phyloP scores from a whole-genome alignment of 306 rosid species.

The Cucumis cinereus region DNA sequence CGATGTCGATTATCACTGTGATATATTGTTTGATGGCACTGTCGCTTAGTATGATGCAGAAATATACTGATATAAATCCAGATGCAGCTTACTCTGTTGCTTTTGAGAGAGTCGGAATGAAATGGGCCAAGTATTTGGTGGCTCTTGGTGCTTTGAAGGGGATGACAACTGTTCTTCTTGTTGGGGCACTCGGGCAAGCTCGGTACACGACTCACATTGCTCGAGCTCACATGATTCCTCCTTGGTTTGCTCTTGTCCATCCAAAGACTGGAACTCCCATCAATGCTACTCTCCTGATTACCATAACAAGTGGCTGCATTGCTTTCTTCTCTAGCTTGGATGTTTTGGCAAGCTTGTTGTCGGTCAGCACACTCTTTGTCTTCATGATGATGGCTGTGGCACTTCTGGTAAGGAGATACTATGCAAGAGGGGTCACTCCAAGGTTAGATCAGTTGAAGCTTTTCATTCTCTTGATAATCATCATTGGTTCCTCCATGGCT shows the following conservation, averaged over 20 bases:
- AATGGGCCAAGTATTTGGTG: conserved; percentile 65
- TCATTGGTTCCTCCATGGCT: conserved; percentile 56
- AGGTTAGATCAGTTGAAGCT: conserved; percentile 28
- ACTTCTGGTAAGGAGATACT: conserved; percentile 68
- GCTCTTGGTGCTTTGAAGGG: conserved; percentile 67
- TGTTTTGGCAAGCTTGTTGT: conserved; percentile 42
- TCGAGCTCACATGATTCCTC: conserved; percentile 68
- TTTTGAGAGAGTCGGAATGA: conserved; percentile 57
- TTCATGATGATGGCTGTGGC: conserved; percentile 68
- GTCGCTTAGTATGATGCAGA: conserved; percentile 63
- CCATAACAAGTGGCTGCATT: conserved; percentile 30
- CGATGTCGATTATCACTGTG: conserved; percentile 59
- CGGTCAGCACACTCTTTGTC: conserved; percentile 60
- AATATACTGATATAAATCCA: conserved; percentile 39
- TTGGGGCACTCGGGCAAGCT: conserved; percentile 38
- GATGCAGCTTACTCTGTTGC: conserved; percentile 58
- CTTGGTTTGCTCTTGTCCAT: conserved; percentile 73
- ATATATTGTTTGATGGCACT: conserved; percentile 66
- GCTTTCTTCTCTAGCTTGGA: conserved; percentile 60
- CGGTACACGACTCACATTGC: conserved; percentile 70
- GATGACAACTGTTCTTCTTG: conserved; percentile 68
- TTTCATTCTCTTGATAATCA: conserved; percentile 31
- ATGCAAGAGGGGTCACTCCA: conserved; percentile 45
- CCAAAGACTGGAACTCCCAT: conserved; percentile 72
- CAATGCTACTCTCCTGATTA: conserved; percentile 51